Conservation (phyloP, 2,329 filamentous ascomycete species). For the Cordyceps fumosorosea region DNA sequence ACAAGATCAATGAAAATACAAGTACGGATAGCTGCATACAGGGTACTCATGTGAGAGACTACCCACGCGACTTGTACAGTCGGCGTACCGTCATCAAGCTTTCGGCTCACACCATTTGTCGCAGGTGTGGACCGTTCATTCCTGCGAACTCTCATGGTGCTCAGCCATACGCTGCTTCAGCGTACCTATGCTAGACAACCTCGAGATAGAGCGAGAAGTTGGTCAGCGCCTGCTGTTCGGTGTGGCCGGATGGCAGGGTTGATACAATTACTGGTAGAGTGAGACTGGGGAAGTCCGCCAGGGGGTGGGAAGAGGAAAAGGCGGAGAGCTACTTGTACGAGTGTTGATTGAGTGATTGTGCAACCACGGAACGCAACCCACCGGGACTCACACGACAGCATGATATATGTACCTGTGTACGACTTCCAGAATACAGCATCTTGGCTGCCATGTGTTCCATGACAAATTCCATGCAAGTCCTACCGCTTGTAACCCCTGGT, state of each 20-base stretch:
- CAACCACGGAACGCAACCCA: background rate
- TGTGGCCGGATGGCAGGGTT: background rate
- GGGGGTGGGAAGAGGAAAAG: background rate
- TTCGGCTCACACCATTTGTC: background rate
- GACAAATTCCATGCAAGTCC: background rate
- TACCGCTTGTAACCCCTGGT: background rate
- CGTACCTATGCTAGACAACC: background rate
- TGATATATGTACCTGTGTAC: no score
- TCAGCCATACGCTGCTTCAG: background rate
- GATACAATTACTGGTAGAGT: background rate
- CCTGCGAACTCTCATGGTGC: no score
- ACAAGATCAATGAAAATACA: background rate
- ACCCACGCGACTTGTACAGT: no score
- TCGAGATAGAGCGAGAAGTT: background rate
- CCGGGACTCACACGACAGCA: background rate
- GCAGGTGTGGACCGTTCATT: background rate
- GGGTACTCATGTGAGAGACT: no score
- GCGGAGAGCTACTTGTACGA: background rate
- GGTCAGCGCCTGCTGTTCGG: background rate
- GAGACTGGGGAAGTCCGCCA: background rate
- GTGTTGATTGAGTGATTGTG: background rate
- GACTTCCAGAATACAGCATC: background rate
- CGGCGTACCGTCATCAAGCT: background rate
- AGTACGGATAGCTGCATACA: no score
- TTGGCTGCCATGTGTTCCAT: background rate